Evolutionary conservation across 768 basidiomycete genomes (phyloP), one percentile per base, ranked within the genome.

Genomic region (Boletus barrowsii): DNA sequence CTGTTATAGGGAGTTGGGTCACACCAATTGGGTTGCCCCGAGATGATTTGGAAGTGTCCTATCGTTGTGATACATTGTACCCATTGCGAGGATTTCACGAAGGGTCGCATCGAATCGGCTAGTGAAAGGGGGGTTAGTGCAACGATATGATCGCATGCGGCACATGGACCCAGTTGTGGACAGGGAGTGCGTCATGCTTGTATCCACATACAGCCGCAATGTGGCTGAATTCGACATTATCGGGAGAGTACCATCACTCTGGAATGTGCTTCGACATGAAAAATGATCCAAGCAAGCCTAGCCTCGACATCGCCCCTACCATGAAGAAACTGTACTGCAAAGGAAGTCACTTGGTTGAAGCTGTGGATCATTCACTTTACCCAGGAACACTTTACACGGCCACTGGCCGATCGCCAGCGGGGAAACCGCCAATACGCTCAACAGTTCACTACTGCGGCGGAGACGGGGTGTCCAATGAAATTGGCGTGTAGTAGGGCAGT

Each of bases 381-480:
- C 51, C 36, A 44, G 52, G 49, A 39, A 49, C 49, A 14, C 29
- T 10, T 7, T 13, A 44, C 60, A 48, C 26, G 39, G 49, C 47
- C 43, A 49, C 22, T 11, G 18, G 42, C 29, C 35, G 24, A 44
- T 36, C 36, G 9, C 44, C 46, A 53, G 42, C 30, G 35, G 36
- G 32, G 36, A 9, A 29, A 9, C 9, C 8, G 29, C 29, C 29
- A 29, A 29, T 29, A 26, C n/a, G 39, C 4, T 24, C 50, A 26
- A 42, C 43, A 24, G 26, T 44, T 20, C 18, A 44, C 40, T 10
- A 39, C 39, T 40, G 42, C 42, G 9, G 54, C 50, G 59, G 20
- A 22, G 15, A 33, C 39, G 10, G 22, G 37, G 42, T 53, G 47
- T 42, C 15, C 24, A 36, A 58, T 59, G 48, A 61, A 58, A 39